Evolutionary conservation across 306 rosid genomes (phyloP).

Genomic region (Prunus persica): Prunus_persica_NCBIv2 NC_034013.1:17992501-17993000

Average conservation of each 20-base stretch:
- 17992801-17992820: slow-evolving; percentile 1
- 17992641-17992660: slow-evolving; percentile 33
- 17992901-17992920: slow-evolving; percentile 16
- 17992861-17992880: slow-evolving; percentile 51
- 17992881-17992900: slow-evolving; percentile 25
- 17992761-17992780: slow-evolving; percentile 19
- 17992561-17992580: neutral
- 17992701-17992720: neutral
- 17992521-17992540: neutral
- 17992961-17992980: slow-evolving; percentile 18
- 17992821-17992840: slow-evolving; percentile 17
- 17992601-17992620: slow-evolving; percentile 28
- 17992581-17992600: slow-evolving; percentile 29
- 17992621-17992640: slow-evolving; percentile 69
- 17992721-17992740: slow-evolving; percentile 1
- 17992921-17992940: slow-evolving; percentile 16
- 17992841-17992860: slow-evolving; percentile 33
- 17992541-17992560: neutral
- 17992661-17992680: slow-evolving; percentile 24
- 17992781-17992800: neutral
- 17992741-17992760: slow-evolving; percentile 23
- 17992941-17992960: slow-evolving; percentile 16
- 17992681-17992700: neutral
- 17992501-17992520: neutral
- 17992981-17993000: neutral